phyloP scores from a whole-genome alignment of 108 stramenopile genomes.

The Fragilariopsis cylindrus region DNA sequence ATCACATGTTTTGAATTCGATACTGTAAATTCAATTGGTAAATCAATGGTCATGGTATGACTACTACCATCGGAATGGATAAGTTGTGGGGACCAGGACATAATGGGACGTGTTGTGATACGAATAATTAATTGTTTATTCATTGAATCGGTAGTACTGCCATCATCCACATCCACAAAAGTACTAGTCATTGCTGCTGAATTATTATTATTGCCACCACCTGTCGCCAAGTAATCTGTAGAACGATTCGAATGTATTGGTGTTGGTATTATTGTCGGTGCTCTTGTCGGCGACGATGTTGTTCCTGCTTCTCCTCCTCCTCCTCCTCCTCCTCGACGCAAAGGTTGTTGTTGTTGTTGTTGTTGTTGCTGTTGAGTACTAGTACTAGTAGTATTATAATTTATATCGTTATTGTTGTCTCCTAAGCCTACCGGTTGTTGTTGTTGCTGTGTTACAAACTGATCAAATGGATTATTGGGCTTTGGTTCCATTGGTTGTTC shows the following conservation, averaged over 20 bases:
- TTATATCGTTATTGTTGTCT: too few species aligned
- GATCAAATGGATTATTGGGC: too few species aligned
- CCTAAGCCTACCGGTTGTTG: too few species aligned
- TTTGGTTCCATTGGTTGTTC: too few species aligned
- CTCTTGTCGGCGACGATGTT: too few species aligned
- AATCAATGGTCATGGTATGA: conserved; percentile 13
- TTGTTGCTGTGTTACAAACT: too few species aligned
- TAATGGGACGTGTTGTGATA: conserved; percentile 16
- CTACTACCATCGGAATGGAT: background rate
- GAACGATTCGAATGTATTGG: background rate
- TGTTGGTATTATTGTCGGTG: background rate
- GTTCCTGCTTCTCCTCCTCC: too few species aligned
- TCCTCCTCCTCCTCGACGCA: too few species aligned
- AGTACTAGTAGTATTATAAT: too few species aligned
- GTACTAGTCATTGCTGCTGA: background rate
- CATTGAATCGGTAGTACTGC: background rate
- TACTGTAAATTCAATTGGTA: background rate
- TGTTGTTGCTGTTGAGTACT: too few species aligned
- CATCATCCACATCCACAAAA: background rate
- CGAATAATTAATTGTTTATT: background rate
- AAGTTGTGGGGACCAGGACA: conserved; percentile 8
- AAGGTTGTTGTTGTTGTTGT: too few species aligned
- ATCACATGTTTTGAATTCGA: background rate
- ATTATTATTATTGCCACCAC: background rate
- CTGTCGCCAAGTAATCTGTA: too few species aligned